A percentile compares a stretch with the other conserved stretches of the same genome.
Conservation (phyloP, 306 rosid genomes). For the Arachis stenosperma region DNA sequence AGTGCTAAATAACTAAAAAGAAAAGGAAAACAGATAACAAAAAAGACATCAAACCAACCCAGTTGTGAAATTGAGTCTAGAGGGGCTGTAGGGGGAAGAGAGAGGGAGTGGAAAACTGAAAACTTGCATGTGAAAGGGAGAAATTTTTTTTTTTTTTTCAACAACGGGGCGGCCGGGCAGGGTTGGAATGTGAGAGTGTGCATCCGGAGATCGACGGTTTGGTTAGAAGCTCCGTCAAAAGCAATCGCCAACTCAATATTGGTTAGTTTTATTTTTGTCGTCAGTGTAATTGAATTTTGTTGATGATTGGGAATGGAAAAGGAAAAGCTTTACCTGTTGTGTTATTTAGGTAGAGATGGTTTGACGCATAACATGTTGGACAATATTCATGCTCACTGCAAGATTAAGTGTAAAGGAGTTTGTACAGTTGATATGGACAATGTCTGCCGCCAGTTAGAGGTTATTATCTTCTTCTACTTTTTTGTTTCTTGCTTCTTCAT, state of each 20-base stretch:
- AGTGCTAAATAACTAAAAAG: too few species aligned
- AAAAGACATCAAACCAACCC: too few species aligned
- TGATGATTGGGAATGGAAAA: background rate
- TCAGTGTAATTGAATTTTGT: too few species aligned
- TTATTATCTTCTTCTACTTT: constrained; percentile 2
- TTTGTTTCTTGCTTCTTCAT: constrained; percentile 4
- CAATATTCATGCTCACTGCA: constrained; percentile 94
- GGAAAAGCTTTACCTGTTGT: background rate
- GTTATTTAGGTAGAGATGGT: constrained; percentile 87
- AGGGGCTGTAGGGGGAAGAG: too few species aligned
- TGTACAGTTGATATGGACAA: constrained; percentile 88
- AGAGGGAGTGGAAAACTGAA: too few species aligned
- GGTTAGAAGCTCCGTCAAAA: constrained; percentile 52
- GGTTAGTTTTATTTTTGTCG: constrained; percentile 23
- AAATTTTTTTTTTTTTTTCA: too few species aligned
- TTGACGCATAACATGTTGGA: constrained; percentile 98
- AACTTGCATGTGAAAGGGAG: too few species aligned
- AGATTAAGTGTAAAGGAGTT: constrained; percentile 91
- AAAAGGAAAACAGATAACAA: too few species aligned
- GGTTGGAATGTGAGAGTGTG: too few species aligned
- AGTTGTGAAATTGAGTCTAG: too few species aligned
- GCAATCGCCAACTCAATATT: constrained; percentile 67
- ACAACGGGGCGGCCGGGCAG: too few species aligned
- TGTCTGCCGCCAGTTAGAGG: constrained; percentile 78
- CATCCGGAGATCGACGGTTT: constrained; percentile 57